These are phyloP conservation scores for Lichina pygmaea DNA, from an alignment of 495 filamentous ascomycete genomes.

Conservation along the genomic window DNA sequence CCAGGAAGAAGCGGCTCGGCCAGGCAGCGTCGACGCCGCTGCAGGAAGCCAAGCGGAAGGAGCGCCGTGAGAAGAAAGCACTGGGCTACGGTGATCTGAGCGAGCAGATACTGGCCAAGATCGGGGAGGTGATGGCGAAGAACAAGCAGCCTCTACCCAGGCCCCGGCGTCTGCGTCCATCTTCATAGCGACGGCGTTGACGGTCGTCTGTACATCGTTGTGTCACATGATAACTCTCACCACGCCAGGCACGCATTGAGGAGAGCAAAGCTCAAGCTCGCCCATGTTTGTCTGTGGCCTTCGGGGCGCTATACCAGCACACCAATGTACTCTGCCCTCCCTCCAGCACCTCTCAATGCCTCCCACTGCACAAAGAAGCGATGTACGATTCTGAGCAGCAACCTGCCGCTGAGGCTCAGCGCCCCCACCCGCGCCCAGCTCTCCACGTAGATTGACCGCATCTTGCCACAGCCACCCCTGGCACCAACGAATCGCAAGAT, in stretches of 20 bases:
- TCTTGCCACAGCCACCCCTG: conserved; percentile 17
- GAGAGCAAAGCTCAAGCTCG: no score
- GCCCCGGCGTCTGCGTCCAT: no score
- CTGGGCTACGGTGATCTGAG: conserved; percentile 16
- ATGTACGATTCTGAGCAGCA: conserved; percentile 39
- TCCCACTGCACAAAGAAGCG: conserved; percentile 56
- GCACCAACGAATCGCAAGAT: conserved; percentile 33
- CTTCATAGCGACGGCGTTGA: no score
- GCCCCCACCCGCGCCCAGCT: conserved; percentile 63
- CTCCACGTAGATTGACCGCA: conserved; percentile 65
- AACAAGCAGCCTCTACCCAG: conserved; percentile 9
- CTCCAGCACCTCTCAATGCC: conserved; percentile 14
- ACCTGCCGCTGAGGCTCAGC: conserved; percentile 53
- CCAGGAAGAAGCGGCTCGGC: conserved; percentile 21
- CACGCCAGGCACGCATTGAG: no score
- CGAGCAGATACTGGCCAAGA: conserved; percentile 31
- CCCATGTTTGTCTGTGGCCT: no score
- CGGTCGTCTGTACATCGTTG: no score
- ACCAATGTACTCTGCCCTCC: neutral
- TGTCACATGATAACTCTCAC: no score
- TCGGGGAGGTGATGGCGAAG: conserved; percentile 35
- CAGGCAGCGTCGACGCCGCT: conserved; percentile 14
- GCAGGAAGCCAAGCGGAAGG: conserved; percentile 14
- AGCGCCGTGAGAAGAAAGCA: conserved; percentile 15
- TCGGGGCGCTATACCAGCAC: conserved; percentile 2